Evolutionary conservation across 2,329 filamentous ascomycete species (phyloP).

Genomic region (Emergomyces africanus): DNA sequence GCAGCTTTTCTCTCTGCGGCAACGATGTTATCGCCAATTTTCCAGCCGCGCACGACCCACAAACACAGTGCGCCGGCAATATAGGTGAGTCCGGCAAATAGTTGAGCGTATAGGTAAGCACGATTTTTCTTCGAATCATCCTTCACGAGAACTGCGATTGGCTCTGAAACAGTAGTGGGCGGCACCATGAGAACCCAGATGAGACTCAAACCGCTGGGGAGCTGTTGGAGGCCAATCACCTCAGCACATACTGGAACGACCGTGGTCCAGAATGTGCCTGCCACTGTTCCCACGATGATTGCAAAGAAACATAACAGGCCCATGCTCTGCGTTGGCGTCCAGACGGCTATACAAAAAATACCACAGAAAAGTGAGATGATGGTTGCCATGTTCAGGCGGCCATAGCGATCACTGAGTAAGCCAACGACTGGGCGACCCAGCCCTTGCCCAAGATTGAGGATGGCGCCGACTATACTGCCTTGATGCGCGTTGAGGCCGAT

Average conservation of each 20-base stretch:
- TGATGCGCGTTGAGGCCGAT: slow-evolving; percentile 49
- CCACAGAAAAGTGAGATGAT: slow-evolving; percentile 43
- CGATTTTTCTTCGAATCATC: slow-evolving; percentile 20
- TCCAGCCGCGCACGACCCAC: slow-evolving; percentile 30
- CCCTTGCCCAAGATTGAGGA: slow-evolving; percentile 51
- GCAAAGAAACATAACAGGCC: slow-evolving; percentile 48
- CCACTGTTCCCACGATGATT: slow-evolving; percentile 44
- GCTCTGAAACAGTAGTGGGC: slow-evolving; percentile 35
- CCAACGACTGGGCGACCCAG: slow-evolving; percentile 46
- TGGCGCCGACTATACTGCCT: slow-evolving; percentile 47
- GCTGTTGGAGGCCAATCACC: slow-evolving; percentile 45
- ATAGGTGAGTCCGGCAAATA: slow-evolving; percentile 52
- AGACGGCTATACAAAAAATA: slow-evolving; percentile 47
- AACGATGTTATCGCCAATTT: slow-evolving; percentile 20
- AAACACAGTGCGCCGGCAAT: slow-evolving; percentile 40
- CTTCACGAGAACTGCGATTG: slow-evolving; percentile 48
- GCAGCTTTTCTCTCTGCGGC: slow-evolving; percentile 8
- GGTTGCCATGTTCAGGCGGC: slow-evolving; percentile 50
- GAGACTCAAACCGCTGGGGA: slow-evolving; percentile 45
- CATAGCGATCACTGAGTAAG: slow-evolving; percentile 47
- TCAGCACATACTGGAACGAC: slow-evolving; percentile 48
- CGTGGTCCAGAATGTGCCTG: slow-evolving; percentile 48
- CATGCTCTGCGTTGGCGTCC: slow-evolving; percentile 47
- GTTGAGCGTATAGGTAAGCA: slow-evolving; percentile 29
- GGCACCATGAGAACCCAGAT: slow-evolving; percentile 48